Evolutionary conservation across 2,329 filamentous ascomycete species (phyloP).

Genomic region (Drechslerella coelobrocha): DNA sequence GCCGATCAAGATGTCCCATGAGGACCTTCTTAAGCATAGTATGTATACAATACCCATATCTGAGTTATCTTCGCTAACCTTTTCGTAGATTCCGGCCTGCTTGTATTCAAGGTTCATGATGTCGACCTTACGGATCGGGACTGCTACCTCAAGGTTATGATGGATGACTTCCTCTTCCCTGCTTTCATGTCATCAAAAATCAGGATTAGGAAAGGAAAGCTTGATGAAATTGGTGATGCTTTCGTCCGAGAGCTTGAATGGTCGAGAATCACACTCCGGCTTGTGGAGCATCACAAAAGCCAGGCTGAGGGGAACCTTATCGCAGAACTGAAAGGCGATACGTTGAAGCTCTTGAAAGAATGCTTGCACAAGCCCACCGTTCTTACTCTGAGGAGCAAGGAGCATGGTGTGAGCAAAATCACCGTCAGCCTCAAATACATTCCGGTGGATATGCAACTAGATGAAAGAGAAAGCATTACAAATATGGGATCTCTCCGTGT

Average conservation of each 20-base stretch:
- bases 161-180: constrained; percentile 93
- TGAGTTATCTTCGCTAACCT: constrained; percentile 56
- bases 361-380: constrained; percentile 84
- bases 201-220: constrained; percentile 71
- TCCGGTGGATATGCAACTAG: constrained; percentile 89
- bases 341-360: constrained; percentile 83
- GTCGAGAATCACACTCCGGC: constrained; percentile 85
- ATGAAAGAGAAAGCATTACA: constrained; percentile 96
- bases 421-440: constrained; percentile 94
- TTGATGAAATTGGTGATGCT: constrained; percentile 91
- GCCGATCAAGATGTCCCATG: constrained; percentile 77
- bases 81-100: constrained; percentile 78
- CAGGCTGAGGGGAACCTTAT: constrained; percentile 75
- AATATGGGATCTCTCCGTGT: constrained; percentile 96
- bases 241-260: constrained; percentile 98
- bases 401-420: constrained; percentile 75
- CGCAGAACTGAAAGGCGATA: constrained; percentile 82
- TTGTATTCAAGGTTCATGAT: constrained; percentile 94
- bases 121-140: constrained; percentile 79
- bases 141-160: constrained; percentile 82
- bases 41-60: constrained; percentile 51
- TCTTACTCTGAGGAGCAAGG: constrained; percentile 77
- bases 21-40: constrained; percentile 82
- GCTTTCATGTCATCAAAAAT: constrained; percentile 83
- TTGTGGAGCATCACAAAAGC: constrained; percentile 78